phyloP scores from a whole-genome alignment of 1,139 yeast genomes.

The Magnusiomyces sp. region DNA sequence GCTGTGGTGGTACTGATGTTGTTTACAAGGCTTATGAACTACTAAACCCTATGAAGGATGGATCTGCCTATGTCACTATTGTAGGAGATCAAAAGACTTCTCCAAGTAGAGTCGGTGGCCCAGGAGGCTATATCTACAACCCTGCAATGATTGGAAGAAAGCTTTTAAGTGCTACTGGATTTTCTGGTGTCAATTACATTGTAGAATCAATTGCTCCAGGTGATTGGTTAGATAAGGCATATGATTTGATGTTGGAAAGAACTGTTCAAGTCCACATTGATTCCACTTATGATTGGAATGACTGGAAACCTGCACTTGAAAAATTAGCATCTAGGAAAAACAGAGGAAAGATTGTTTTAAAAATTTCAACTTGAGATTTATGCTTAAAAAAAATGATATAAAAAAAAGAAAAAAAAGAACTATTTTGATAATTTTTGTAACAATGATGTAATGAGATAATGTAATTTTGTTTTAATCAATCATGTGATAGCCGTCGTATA shows the following conservation, averaged over 20 bases:
- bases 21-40: conserved; percentile 26
- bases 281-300: conserved; percentile 42
- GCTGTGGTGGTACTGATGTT: conserved; percentile 26
- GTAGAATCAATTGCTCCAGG: conserved; percentile 21
- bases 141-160: conserved; percentile 29
- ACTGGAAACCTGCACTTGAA: conserved; percentile 44
- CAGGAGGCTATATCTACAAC: conserved; percentile 19
- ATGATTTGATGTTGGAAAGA: conserved; percentile 37
- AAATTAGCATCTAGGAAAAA: conserved; percentile 41
- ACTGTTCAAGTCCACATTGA: conserved; percentile 44
- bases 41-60: conserved; percentile 35
- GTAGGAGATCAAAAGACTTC: conserved; percentile 40
- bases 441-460: too few relatives aligned
- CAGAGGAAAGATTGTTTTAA: conserved; percentile 52
- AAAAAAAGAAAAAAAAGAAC: too few relatives aligned
- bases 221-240: conserved; percentile 27
- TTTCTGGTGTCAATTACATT: conserved; percentile 28
- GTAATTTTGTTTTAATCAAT: too few relatives aligned
- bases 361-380: background rate
- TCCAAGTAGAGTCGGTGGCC: conserved; percentile 19
- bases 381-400: too few relatives aligned
- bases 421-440: too few relatives aligned
- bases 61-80: conserved; percentile 42
- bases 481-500: too few relatives aligned
- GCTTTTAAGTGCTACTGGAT: conserved; percentile 22